These are phyloP conservation scores for Nothopassalora personata DNA, from an alignment of 2,329 filamentous ascomycete species.

Conservation along the genomic window DNA sequence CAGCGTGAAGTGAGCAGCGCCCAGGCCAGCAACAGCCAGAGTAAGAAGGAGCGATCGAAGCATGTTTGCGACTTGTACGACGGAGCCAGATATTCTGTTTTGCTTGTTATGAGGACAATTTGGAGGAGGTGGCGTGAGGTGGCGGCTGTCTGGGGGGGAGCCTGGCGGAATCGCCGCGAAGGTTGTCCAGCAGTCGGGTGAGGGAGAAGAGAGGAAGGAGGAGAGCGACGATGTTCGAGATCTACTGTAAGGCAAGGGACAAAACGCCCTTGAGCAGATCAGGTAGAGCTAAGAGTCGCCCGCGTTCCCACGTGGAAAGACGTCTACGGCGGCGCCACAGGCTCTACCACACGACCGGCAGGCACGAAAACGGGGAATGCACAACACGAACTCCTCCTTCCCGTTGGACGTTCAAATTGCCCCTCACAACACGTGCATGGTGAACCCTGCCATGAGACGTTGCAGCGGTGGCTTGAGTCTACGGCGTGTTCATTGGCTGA, in stretches of 20 bases:
- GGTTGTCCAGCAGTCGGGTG: not conserved
- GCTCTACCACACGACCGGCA: not conserved
- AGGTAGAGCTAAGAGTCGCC: not conserved
- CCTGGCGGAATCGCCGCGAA: no score
- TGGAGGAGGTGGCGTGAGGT: not conserved
- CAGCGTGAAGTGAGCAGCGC: slow-evolving; percentile 41
- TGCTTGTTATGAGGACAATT: not conserved
- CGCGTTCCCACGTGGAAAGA: not conserved
- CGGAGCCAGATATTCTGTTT: not conserved
- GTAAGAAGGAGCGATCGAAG: slow-evolving; percentile 22
- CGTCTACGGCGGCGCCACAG: no score
- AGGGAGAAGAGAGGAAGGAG: not conserved
- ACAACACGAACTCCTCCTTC: not conserved
- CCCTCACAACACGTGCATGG: not conserved
- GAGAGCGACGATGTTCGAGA: not conserved
- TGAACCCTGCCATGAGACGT: not conserved
- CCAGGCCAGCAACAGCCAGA: slow-evolving; percentile 26
- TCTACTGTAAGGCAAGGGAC: not conserved
- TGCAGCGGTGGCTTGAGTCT: not conserved
- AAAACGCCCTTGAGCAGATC: not conserved
- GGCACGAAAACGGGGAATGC: not conserved
- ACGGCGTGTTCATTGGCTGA: not conserved
- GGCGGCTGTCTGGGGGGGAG: no score
- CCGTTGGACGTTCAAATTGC: not conserved
- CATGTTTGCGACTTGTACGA: slow-evolving; percentile 15